These are phyloP conservation scores for Cnidoscolus chayamansa DNA, from an alignment of 441 rosid species.

Conservation along the genomic window DNA sequence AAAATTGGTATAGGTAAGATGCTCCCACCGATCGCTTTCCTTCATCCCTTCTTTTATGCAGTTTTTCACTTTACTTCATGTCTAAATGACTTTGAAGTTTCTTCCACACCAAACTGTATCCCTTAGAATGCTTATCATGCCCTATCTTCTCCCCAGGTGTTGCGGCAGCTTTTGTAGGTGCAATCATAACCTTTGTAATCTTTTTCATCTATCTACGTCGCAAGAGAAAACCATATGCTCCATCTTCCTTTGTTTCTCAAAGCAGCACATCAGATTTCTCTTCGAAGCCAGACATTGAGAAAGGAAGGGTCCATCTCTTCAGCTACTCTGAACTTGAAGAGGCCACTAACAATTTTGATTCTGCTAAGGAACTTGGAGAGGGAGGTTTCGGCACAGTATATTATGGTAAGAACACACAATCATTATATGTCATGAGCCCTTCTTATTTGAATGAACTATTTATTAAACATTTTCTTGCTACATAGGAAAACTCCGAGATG, in stretches of 20 bases:
- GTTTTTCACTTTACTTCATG: neutral
- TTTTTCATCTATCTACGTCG: slow-evolving; percentile 30
- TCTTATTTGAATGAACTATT: neutral
- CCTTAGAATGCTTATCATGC: neutral
- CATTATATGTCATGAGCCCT: neutral
- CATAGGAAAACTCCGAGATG: slow-evolving; percentile 66
- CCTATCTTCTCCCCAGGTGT: slow-evolving; percentile 26
- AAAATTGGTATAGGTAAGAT: slow-evolving; percentile 36
- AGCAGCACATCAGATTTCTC: slow-evolving; percentile 35
- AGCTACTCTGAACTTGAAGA: slow-evolving; percentile 60
- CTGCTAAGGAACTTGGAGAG: slow-evolving; percentile 64
- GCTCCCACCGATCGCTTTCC: neutral
- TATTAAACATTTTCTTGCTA: neutral
- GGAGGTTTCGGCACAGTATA: slow-evolving; percentile 93
- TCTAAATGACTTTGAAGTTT: neutral
- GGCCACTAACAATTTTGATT: slow-evolving; percentile 68
- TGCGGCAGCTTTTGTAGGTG: slow-evolving; percentile 20
- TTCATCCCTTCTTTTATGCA: neutral
- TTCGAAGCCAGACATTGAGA: slow-evolving; percentile 39
- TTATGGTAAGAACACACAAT: slow-evolving; percentile 43
- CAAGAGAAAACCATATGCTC: slow-evolving; percentile 28
- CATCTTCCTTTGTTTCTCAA: slow-evolving; percentile 31
- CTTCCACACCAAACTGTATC: neutral
- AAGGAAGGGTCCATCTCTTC: slow-evolving; percentile 59
- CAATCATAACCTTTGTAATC: slow-evolving; percentile 5